Evolutionary conservation across 2,329 filamentous ascomycete species (phyloP), one percentile per base, ranked within the genome.

Genomic region (Cordyceps farinosa): DNA sequence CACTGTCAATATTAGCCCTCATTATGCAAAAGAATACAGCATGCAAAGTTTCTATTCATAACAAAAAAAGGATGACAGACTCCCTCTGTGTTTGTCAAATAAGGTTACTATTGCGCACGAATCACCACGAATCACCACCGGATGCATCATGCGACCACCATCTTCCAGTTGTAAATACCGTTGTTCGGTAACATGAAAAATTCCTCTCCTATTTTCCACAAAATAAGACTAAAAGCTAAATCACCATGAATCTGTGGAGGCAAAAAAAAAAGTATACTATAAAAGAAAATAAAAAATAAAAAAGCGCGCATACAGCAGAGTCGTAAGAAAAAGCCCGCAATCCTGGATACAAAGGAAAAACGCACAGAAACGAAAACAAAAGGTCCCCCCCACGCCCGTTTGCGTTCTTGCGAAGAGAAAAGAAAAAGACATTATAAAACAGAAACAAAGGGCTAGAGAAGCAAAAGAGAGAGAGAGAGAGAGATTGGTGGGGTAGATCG

Each of bases 361-460:
- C 1, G 17, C 32, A 13, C 32, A 38, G 2, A 27, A 22, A 27
- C 9, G 15, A 53, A 4, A 53, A 34, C 27, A 38, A 15, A 17
- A 10, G 4, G 17, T 52, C 17, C 17, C 17, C 15, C 11, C 13
- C 29, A 22, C 22, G 22, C 22, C 13, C 11, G 22, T 29, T 36
- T 30, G 29, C 40, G 3, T 32, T 42, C 29, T 32, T 22, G 3
- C 13, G 30, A n/a, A 55, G 38, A 29, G 29, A 11, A 30, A 47
- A 42, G 8, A 34, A 30, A 29, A 8, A 15, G 64, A 36, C 50
- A 53, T 53, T 47, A 65, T 64, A 65, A 67, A 67, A 63, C 36
- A 42, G 56, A 34, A 36, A 22, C 22, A 42, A 47, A 45, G 38
- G 7, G 29, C 57, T 29, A 40, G 38, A 55, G 51, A 62, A 65